These are phyloP conservation scores for Trichoderma reesei DNA, from an alignment of 495 filamentous ascomycete genomes.

Conservation along the genomic window DNA sequence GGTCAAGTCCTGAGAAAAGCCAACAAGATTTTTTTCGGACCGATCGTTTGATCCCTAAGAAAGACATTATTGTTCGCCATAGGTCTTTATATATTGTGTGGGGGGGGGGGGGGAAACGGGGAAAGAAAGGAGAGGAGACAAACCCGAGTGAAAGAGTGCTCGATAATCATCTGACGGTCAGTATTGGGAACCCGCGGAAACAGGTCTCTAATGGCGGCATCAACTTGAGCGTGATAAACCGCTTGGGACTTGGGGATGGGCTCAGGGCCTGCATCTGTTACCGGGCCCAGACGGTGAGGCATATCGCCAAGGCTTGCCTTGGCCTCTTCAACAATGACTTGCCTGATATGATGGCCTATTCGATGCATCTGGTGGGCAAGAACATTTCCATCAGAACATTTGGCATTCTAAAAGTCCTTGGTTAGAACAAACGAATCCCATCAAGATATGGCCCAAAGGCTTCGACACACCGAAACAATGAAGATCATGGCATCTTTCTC, in stretches of 20 bases:
- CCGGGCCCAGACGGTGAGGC: neutral
- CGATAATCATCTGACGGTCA: constrained; percentile 67
- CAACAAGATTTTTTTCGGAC: constrained; percentile 42
- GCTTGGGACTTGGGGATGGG: constrained; percentile 48
- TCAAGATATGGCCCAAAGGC: neutral
- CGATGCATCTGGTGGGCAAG: constrained; percentile 53
- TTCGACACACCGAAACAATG: constrained; percentile 63
- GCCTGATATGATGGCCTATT: constrained; percentile 66
- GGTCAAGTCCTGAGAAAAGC: constrained; percentile 53
- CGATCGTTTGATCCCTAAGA: constrained; percentile 32
- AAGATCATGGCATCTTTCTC: constrained; percentile 57
- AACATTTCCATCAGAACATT: constrained; percentile 14
- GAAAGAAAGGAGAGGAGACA: constrained; percentile 13
- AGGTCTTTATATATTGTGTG: neutral
- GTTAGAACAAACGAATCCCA: neutral
- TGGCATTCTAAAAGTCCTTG: neutral
- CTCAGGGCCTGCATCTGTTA: constrained; percentile 26
- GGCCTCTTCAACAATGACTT: constrained; percentile 41
- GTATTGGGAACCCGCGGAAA: constrained; percentile 78
- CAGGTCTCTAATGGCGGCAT: constrained; percentile 64
- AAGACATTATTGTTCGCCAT: constrained; percentile 6
- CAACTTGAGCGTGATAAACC: constrained; percentile 62
- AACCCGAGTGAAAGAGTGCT: constrained; percentile 78
- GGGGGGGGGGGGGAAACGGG: neutral
- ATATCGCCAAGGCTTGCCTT: constrained; percentile 21